These are phyloP conservation scores for Blastocladiella britannica DNA, from an alignment of 192 early-diverging fungal genomes.

Conservation along the genomic window DNA sequence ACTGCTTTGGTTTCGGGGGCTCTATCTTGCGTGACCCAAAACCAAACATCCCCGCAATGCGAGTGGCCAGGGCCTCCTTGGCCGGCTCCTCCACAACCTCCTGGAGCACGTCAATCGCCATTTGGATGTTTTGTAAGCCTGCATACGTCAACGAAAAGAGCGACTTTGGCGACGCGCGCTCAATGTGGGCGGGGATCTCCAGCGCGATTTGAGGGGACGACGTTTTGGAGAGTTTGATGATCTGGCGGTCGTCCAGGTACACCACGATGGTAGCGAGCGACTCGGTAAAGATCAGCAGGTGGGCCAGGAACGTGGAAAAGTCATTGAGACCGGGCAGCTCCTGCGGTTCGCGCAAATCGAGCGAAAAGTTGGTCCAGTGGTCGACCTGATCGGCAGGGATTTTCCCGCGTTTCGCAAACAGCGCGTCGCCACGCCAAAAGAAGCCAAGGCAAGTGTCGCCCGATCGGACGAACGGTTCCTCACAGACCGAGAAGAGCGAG, in stretches of 20 bases:
- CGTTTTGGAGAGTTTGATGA: constrained; percentile 45
- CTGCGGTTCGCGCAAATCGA: constrained; percentile 54
- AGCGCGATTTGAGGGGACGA: constrained; percentile 37
- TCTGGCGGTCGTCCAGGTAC: constrained; percentile 30
- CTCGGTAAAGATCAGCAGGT: constrained; percentile 56
- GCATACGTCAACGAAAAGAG: constrained; percentile 48
- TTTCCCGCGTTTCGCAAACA: constrained; percentile 51
- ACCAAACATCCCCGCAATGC: neutral
- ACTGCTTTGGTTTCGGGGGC: neutral
- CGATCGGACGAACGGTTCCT: constrained; percentile 66
- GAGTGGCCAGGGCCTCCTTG: constrained; percentile 2
- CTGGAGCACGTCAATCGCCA: constrained; percentile 13
- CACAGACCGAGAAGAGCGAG: constrained; percentile 69
- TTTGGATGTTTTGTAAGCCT: constrained; percentile 28
- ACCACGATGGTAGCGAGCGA: constrained; percentile 43
- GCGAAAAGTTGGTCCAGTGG: constrained; percentile 50
- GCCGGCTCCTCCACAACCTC: constrained; percentile 1
- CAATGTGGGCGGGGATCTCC: constrained; percentile 12
- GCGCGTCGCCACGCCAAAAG: constrained; percentile 69
- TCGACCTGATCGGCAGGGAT: constrained; percentile 19
- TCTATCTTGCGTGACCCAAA: neutral
- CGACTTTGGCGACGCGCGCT: constrained; percentile 38
- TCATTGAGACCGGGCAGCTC: constrained; percentile 38
- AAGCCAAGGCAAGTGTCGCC: constrained; percentile 65
- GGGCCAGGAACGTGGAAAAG: constrained; percentile 46